A percentile compares a stretch with the other conserved stretches of the same genome.
Evolutionary conservation across 2,329 filamentous ascomycete genomes (phyloP).

Genomic region (Xylariaceae sp.): DNA sequence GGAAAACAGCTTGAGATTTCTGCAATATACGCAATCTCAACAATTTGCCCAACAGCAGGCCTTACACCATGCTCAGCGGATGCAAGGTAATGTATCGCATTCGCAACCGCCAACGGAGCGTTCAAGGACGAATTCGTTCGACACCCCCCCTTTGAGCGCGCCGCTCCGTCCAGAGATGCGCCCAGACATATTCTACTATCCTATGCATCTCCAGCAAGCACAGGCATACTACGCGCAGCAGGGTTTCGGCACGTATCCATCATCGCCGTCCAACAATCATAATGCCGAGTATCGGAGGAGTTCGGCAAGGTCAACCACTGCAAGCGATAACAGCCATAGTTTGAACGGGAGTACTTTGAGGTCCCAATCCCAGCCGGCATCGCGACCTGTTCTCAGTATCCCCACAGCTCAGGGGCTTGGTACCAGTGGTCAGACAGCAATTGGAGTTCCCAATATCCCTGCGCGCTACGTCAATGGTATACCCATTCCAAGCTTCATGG

Average conservation of each 20-base stretch:
- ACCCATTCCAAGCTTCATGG: conserved; percentile 50
- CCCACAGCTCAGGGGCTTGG: conserved; percentile 27
- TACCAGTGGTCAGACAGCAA: conserved; percentile 30
- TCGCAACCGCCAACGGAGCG: conserved; percentile 40
- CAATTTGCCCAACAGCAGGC: conserved; percentile 39
- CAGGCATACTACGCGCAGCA: conserved; percentile 43
- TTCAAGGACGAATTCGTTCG: conserved; percentile 59
- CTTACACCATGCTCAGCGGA: conserved; percentile 39
- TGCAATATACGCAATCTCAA: conserved; percentile 44
- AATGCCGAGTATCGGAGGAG: conserved; percentile 53
- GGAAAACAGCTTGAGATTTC: conserved; percentile 40
- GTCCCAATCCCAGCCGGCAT: conserved; percentile 64
- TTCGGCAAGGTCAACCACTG: conserved; percentile 48
- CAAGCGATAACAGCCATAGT: conserved; percentile 43
- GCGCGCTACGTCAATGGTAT: conserved; percentile 44
- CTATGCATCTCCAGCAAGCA: conserved; percentile 31
- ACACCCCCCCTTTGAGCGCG: conserved; percentile 56
- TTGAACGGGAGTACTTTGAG: conserved; percentile 52
- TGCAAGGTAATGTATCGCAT: conserved; percentile 31
- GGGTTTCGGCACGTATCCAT: conserved; percentile 50
- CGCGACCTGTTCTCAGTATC: conserved; percentile 35
- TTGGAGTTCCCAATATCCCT: conserved; percentile 31
- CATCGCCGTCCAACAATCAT: conserved; percentile 46
- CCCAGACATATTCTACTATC: conserved; percentile 53
- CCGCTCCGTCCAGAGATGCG: conserved; percentile 47